These are phyloP conservation scores for Aspergillus sojae DNA, from an alignment of 2,329 filamentous ascomycete genomes.

Conservation along the genomic window DNA sequence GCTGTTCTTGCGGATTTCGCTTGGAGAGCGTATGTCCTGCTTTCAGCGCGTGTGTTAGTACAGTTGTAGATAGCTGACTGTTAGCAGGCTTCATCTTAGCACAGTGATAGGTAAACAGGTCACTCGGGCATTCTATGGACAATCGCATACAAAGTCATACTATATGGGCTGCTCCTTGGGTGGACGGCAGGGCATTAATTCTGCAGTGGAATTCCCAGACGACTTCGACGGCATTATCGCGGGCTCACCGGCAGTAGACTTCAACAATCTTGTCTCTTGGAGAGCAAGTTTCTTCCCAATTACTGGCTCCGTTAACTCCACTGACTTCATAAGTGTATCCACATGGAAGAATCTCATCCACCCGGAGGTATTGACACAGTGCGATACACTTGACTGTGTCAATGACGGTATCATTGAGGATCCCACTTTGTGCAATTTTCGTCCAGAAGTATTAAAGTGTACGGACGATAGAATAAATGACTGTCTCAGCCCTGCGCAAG, in stretches of 20 bases:
- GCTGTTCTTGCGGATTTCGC: conserved; percentile 9
- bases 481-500: conserved; percentile 22
- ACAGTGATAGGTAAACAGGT: conserved; percentile 7
- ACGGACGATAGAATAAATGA: conserved; percentile 15
- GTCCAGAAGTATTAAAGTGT: conserved; percentile 13
- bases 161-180: conserved; percentile 13
- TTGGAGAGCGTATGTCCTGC: conserved; percentile 11
- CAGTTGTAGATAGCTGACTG: neutral
- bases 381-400: conserved; percentile 54
- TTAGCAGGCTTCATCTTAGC: conserved; percentile 7
- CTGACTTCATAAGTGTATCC: conserved; percentile 20
- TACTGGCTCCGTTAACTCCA: conserved; percentile 34
- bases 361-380: conserved; percentile 52
- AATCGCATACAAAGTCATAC: conserved; percentile 10
- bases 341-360: conserved; percentile 49
- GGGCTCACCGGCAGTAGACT: conserved; percentile 44
- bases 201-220: conserved; percentile 7
- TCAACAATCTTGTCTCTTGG: conserved; percentile 45
- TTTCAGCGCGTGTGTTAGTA: too few relatives aligned
- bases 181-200: conserved; percentile 9
- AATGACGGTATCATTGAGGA: conserved; percentile 54
- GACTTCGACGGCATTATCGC: conserved; percentile 47
- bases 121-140: conserved; percentile 7
- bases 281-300: conserved; percentile 39
- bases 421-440: conserved; percentile 3